Evolutionary conservation across 495 filamentous ascomycete genomes (phyloP), one percentile per base, ranked within the genome.

Genomic region (Xylaria scruposa): DNA sequence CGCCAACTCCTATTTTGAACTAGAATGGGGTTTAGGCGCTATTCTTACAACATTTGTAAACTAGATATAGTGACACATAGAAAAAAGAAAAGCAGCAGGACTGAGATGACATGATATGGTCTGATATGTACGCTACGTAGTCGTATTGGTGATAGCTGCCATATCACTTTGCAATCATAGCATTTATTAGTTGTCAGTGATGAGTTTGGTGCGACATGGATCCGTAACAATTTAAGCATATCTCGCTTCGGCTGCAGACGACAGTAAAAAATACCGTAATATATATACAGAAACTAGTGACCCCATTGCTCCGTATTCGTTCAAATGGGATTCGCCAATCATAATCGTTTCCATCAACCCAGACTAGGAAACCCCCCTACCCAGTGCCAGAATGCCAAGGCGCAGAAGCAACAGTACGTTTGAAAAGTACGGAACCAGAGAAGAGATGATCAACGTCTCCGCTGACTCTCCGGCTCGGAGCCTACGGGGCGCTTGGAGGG

Each of bases 241-340:
- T 67, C 29, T 67, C 65, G 65, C 47, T 56, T 54, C 31, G 42
- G 36, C 65, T 49, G 65, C 49, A 53, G 2, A 67, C 29, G 26
- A 36, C 26, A 47, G 47, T 54, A 53, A 61, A 40, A 29, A 21
- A 38, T 7, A 46, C 17, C 38, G 6, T 21, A 38, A 7, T 26
- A 40, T 33, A 54, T 67, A 9, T 26, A 54, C 9, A 67, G 26
- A 13, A 67, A 19, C 29, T 13, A 21, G 47, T 54, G 54, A 15
- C 47, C 47, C 47, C 47, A 47, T 54, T 53, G 47, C 63, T 66
- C 61, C 42, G 46, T 46, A 66, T 53, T 31, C 29, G 49, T 26
- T 40, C 64, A 53, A 24, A 54, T 40, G 13, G 21, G 19, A 13
- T 24, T 40, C 42, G 36, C 65, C 65, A 67, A 67, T 67, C 49